Evolutionary conservation across 129 eudicot genomes (phyloP), one percentile per base, ranked within the genome.

Genomic region (Mikania micrantha): DNA sequence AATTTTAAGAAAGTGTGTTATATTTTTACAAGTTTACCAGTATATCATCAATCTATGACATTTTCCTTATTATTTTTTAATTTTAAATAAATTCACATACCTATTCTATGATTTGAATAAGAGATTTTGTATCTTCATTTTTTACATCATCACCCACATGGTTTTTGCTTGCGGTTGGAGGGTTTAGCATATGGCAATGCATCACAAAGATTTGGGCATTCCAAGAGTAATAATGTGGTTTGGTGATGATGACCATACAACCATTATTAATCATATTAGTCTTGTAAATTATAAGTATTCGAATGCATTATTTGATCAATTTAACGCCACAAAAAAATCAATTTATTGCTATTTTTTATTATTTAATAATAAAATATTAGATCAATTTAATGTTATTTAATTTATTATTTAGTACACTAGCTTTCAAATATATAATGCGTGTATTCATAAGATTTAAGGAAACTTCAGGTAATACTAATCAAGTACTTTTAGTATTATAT

Each of bases 221-320:
- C 19, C 35, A 24, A 54, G 25, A 54, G 57, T 65, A 65, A 42
- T 65, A 4, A 65, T 44, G 56, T 28, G 57, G 36, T 44, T 65
- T 44, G 70, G 74, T 69, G 32, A 54, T 54, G 52, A 64, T 69
- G 64, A 69, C 74, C 64, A 15, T 53, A 54, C 74, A 69, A 53
- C 64, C 39, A 36, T 69, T 64, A 16, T 35, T 52, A 61, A 34
- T 67, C 9, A 22, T 64, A 45, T 28, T 29, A 59, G 40, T 59
- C 52, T 25, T 42, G 27, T 65, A 7, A 24, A 11, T 25, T 25
- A 24, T 54, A 15, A 24, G 16, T 25, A 24, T 25, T 54, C 34
- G 21, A 6, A 54, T 25, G 35, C 60, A 25, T 54, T 54, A 54
- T 54, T 54, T 25, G 60, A 54, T 54, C 35, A 54, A 34, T 28